Evolutionary conservation across 371 early-diverging fungal species (phyloP), one percentile per base, ranked within the genome.

Genomic region (Phascolomyces articulosus): DNA sequence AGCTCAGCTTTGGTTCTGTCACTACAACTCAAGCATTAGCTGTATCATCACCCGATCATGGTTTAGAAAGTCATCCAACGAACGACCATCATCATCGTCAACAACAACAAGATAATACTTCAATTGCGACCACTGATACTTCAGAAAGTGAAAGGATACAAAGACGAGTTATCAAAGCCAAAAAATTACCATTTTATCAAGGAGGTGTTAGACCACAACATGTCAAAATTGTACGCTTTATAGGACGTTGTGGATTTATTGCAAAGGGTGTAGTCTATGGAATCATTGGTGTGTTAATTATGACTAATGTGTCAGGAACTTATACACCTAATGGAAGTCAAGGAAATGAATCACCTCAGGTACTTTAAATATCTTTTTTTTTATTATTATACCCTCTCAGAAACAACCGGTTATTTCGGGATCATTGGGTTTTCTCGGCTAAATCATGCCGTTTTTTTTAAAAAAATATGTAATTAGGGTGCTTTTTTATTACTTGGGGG

Each of bases 221-320:
- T 56, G 34, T 11, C 55, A 55, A 51, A 24, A 31, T 61, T 49
- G 56, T 66, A 20, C 60, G 66, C 8, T 44, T 66, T 13, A 66
- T 66, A 21, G 66, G 66, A 0, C 61, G 62, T 4, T 66, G 55
- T 20, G 82, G 82, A 1, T 82, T 82, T 40, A 67, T 75, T 23
- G 79, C 79, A 4, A 82, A 82, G 67, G 82, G 74, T 11, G 60
- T 82, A 26, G 82, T 82, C 1, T 82, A 82, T 55, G 82, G 79
- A 2, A 73, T 77, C 54, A 82, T 82, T 53, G 79, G 82, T 31
- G 79, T 77, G 0, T 63, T 82, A 28, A 77, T 77, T 4, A 65
- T 73, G 23, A 77, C 77, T 1, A 79, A 77, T 65, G 69, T 77
- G 20, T 63, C 72, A 26, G 77, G 78, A 18, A 70, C 73, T 9